Conservation (phyloP, 768 basidiomycete species). For the Kwoniella botswanensis region DNA sequence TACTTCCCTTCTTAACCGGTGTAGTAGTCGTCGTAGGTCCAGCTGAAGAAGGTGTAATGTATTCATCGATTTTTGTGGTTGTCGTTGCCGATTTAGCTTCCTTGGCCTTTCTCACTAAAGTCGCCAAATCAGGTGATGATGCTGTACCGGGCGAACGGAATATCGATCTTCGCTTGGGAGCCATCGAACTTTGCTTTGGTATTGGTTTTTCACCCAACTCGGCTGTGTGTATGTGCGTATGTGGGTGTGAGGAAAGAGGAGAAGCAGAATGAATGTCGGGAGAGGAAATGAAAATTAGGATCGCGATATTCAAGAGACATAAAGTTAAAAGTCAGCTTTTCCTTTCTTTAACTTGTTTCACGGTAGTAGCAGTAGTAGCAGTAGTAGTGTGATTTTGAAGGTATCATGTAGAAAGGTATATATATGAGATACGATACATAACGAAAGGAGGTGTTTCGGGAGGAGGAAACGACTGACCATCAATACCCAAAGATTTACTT, state of each 20-base stretch:
- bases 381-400: too few relatives aligned
- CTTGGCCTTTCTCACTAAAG: slow-evolving; percentile 80
- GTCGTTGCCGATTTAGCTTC: slow-evolving; percentile 57
- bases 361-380: too few relatives aligned
- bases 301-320: not conserved
- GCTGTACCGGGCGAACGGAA: slow-evolving; percentile 87
- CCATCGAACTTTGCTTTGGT: slow-evolving; percentile 7
- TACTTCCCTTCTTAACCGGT: not conserved
- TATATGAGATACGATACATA: not conserved
- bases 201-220: slow-evolving; percentile 20
- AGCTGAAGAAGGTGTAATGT: not conserved
- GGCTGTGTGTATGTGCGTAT: slow-evolving; percentile 4
- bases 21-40: slow-evolving; percentile 6
- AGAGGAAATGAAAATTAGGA: not conserved
- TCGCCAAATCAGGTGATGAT: slow-evolving; percentile 88
- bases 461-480: slow-evolving; percentile 23
- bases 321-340: not conserved
- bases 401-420: too few relatives aligned
- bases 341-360: not conserved
- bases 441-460: not conserved
- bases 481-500: slow-evolving; percentile 31
- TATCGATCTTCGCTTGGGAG: slow-evolving; percentile 75
- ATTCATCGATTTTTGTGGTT: not conserved
- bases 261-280: not conserved
- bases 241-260: not conserved